phyloP scores from a whole-genome alignment of 2,329 filamentous ascomycete genomes.

The Sordariomycetes sp. region DNA sequence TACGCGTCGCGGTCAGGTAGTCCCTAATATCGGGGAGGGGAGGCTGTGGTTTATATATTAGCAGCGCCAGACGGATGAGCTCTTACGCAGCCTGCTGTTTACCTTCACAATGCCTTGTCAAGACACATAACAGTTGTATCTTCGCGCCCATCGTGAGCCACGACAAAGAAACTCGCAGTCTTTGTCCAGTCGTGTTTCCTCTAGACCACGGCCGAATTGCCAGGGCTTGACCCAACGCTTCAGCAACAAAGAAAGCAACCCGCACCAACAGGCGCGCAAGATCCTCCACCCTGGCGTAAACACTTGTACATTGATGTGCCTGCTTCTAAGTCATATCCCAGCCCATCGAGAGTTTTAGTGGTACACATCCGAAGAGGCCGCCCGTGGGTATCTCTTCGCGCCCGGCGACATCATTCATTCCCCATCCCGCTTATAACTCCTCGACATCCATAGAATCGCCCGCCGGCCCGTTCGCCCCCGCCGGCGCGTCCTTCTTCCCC shows the following conservation, averaged over 20 bases:
- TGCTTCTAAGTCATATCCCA: conserved; percentile 3
- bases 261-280: background rate
- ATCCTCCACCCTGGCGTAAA: background rate
- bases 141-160: too few species aligned
- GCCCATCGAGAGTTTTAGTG: conserved; percentile 3
- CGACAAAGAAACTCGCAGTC: background rate
- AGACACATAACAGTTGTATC: too few species aligned
- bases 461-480: conserved; percentile 30
- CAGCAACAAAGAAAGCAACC: background rate
- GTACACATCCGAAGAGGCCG: conserved; percentile 4
- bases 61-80: too few species aligned
- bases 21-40: too few species aligned
- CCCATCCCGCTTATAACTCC: conserved; percentile 39
- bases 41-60: too few species aligned
- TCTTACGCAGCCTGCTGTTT: too few species aligned
- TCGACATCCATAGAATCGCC: conserved; percentile 61
- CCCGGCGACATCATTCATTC: conserved; percentile 2
- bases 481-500: conserved; percentile 45
- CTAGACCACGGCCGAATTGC: background rate
- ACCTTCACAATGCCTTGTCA: too few species aligned
- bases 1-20: too few species aligned
- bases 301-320: conserved; percentile 4
- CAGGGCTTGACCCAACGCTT: background rate
- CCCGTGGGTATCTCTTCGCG: conserved; percentile 1
- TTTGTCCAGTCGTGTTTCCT: background rate